Conservation (phyloP, 345 rosid species). For the Populus simonii region DNA sequence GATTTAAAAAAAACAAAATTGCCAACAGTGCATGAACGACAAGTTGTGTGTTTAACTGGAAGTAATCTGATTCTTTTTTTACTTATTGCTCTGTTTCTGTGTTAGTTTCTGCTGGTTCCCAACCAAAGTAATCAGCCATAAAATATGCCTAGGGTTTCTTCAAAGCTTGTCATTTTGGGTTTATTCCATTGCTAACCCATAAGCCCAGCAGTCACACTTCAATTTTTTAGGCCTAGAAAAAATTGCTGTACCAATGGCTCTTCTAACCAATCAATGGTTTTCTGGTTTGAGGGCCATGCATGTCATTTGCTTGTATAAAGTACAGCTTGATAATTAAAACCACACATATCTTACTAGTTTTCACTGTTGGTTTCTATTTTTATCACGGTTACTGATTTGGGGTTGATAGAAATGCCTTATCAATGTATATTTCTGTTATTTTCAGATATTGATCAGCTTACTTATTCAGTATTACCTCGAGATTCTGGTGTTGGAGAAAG, state of each 20-base stretch:
- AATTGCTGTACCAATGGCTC: background rate
- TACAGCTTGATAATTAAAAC: background rate
- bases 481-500: constrained; percentile 73
- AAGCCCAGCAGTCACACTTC: background rate
- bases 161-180: background rate
- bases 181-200: background rate
- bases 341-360: background rate
- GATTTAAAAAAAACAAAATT: no score
- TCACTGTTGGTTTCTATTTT: constrained; percentile 4
- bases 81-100: no score
- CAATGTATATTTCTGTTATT: constrained; percentile 13
- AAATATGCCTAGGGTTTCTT: background rate
- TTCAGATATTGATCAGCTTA: constrained; percentile 49
- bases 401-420: constrained; percentile 16
- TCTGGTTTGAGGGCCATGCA: background rate
- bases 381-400: background rate
- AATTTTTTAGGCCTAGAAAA: background rate
- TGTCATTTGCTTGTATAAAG: background rate
- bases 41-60: no score
- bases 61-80: no score
- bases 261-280: background rate
- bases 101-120: no score
- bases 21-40: no score
- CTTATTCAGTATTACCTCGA: constrained; percentile 59
- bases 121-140: background rate